These are phyloP conservation scores for Buddleja alternifolia DNA, from an alignment of 257 asterid genomes.

Conservation along the genomic window DNA sequence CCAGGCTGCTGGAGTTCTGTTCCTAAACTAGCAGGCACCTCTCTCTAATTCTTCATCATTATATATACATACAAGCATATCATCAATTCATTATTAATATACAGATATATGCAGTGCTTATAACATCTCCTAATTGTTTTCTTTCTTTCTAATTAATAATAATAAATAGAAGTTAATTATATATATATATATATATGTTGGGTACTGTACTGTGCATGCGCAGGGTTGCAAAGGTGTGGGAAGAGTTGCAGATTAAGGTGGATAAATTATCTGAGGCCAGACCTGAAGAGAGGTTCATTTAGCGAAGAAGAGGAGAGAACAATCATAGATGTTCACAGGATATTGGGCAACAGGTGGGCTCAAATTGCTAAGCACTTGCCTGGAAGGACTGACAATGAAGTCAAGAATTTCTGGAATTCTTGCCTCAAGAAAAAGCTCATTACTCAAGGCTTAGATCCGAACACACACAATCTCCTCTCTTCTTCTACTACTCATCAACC, in stretches of 20 bases:
- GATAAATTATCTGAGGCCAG: conserved; percentile 93
- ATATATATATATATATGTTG: too few species aligned
- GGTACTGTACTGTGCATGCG: too few species aligned
- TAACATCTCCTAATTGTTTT: too few species aligned
- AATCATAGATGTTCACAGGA: conserved; percentile 85
- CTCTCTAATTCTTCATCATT: neutral
- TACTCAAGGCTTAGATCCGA: conserved; percentile 91
- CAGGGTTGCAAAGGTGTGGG: conserved; percentile 92
- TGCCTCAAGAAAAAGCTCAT: conserved; percentile 86
- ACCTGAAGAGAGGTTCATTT: conserved; percentile 86
- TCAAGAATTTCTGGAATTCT: conserved; percentile 96
- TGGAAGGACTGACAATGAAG: conserved; percentile 93
- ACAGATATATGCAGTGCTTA: too few species aligned
- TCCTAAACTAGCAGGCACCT: conserved; percentile 72
- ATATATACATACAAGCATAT: neutral
- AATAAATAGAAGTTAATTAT: too few species aligned
- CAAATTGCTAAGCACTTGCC: conserved; percentile 96
- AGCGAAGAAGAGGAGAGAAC: conserved; percentile 79
- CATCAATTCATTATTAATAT: too few species aligned
- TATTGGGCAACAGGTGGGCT: conserved; percentile 93
- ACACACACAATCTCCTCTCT: conserved; percentile 85
- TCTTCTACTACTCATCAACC: conserved; percentile 15
- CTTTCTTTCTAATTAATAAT: too few species aligned
- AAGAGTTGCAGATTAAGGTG: conserved; percentile 92
- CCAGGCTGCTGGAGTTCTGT: conserved; percentile 98